Base-by-base conservation (phyloP, 805 yeast genomes). In the Blastobotrys robertii region DNA sequence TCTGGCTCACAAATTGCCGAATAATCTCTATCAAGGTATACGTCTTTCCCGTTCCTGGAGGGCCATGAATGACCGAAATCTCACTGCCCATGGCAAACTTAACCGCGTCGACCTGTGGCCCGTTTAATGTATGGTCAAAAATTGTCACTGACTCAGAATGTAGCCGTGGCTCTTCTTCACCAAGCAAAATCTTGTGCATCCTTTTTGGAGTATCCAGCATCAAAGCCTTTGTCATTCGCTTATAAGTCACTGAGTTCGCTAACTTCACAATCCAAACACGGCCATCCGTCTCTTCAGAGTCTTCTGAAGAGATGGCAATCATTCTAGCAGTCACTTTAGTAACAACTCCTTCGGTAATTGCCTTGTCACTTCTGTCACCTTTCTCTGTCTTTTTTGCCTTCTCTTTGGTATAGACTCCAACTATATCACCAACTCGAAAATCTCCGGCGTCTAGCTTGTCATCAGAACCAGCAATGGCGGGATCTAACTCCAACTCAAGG, bases 41-140 rank as follows among this genome's bases (percentile, higher is more conserved):
- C 0, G 97, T 90, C 56, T 81, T 81, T 8, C 90, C 90, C 0
- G 90, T 81, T 3, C 90, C 90, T 0, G 88, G 88, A 1, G 90
- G 90, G 0, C 90, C 90, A 55, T 82, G 90, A 5, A 82, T 72
- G 7, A 82, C 72, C 3, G 73, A 57, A 12, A 74, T 34, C 59
- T 69, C 60, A 11, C 77, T 73, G 2, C 64, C 59, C 11, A 86
- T 41, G 1, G 94, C 72, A 60, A 82, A 82, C 9, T 66, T 60
- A 7, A 88, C 78, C 0, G 97, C 96, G 2, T 67, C 57, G 38
- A 69, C 70, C 56, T 90, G 98, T 0, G 95, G 81, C 0, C 62
- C 65, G 53, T 86, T 86, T 28, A 85, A 60, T 1, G 59, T 52
- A 0, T 51, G 41, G 53, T 79, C 75, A 41, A 67, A 48, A 69